Evolutionary conservation across 2,329 filamentous ascomycete genomes (phyloP).

Genomic region (Triangularia verruculosa): DNA sequence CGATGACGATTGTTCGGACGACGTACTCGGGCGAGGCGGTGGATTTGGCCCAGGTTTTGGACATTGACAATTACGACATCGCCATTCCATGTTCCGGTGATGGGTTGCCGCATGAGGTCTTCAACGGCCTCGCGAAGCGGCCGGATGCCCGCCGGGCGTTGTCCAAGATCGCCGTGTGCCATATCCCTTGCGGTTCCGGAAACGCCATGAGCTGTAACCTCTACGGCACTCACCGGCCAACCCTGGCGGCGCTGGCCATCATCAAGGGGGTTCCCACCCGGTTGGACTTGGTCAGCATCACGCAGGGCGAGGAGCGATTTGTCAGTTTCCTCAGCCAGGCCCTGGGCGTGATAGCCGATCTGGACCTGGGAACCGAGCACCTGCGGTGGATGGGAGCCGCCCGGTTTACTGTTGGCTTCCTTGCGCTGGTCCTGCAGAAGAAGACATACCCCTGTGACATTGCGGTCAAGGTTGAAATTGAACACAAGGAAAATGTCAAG

Average conservation of each 20-base stretch:
- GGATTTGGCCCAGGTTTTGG: slow-evolving; percentile 70
- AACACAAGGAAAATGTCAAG: slow-evolving; percentile 70
- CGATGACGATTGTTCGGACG: slow-evolving; percentile 71
- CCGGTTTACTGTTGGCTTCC: slow-evolving; percentile 80
- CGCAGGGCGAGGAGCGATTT: slow-evolving; percentile 69
- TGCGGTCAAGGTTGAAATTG: slow-evolving; percentile 77
- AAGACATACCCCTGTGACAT: slow-evolving; percentile 86
- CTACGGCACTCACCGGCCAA: slow-evolving; percentile 74
- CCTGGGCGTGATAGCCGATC: slow-evolving; percentile 85
- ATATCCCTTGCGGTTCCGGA: slow-evolving; percentile 88
- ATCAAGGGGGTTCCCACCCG: slow-evolving; percentile 85
- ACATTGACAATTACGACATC: slow-evolving; percentile 78
- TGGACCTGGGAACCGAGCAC: slow-evolving; percentile 84
- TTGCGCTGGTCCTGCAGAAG: slow-evolving; percentile 72
- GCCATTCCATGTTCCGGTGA: slow-evolving; percentile 90
- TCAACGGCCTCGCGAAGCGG: slow-evolving; percentile 83
- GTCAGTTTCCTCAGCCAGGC: slow-evolving; percentile 90
- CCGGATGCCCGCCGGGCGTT: slow-evolving; percentile 72
- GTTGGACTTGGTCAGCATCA: slow-evolving; percentile 83
- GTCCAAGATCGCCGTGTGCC: slow-evolving; percentile 72
- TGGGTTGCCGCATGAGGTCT: slow-evolving; percentile 86
- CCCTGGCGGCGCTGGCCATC: slow-evolving; percentile 74
- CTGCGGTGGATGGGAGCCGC: slow-evolving; percentile 88
- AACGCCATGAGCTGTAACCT: slow-evolving; percentile 92
- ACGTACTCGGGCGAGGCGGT: slow-evolving; percentile 71